Evolutionary conservation across 352 stramenopile genomes (phyloP).

Genomic region (Blastocystis sp.): DNA sequence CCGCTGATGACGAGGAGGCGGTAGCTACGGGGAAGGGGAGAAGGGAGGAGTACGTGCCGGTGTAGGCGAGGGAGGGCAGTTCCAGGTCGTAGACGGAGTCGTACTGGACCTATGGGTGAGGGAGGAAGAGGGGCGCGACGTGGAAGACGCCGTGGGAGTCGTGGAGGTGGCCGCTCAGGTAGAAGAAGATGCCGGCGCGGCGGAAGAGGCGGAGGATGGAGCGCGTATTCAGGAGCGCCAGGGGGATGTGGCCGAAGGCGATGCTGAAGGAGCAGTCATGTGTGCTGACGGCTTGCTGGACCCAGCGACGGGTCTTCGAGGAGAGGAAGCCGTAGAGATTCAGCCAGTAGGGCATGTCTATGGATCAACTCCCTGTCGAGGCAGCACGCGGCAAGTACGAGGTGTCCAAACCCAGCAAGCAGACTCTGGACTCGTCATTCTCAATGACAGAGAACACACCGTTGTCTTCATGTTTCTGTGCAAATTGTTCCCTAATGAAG

Average conservation of each 20-base stretch:
- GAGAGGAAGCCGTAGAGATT: neutral
- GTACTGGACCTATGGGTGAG: neutral
- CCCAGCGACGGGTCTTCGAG: neutral
- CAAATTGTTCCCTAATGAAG: neutral
- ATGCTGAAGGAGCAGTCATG: neutral
- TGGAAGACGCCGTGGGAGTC: neutral
- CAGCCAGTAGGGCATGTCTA: neutral
- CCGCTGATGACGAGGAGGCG: neutral
- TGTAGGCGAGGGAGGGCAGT: neutral
- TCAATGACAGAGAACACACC: neutral
- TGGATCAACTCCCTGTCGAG: neutral
- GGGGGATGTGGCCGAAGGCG: neutral
- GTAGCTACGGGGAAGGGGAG: neutral
- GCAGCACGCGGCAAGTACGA: neutral
- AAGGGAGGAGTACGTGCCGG: neutral
- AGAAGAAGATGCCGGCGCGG: neutral
- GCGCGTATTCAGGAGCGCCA: neutral
- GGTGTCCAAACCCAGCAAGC: neutral
- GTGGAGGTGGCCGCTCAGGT: neutral
- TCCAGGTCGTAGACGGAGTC: neutral
- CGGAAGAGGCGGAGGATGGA: neutral
- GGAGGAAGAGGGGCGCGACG: neutral
- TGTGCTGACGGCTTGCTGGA: neutral
- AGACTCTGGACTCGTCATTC: neutral
- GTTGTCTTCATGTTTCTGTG: neutral